phyloP scores from a whole-genome alignment of 2,329 filamentous ascomycete genomes.

The Pseudonectria foliicola region DNA sequence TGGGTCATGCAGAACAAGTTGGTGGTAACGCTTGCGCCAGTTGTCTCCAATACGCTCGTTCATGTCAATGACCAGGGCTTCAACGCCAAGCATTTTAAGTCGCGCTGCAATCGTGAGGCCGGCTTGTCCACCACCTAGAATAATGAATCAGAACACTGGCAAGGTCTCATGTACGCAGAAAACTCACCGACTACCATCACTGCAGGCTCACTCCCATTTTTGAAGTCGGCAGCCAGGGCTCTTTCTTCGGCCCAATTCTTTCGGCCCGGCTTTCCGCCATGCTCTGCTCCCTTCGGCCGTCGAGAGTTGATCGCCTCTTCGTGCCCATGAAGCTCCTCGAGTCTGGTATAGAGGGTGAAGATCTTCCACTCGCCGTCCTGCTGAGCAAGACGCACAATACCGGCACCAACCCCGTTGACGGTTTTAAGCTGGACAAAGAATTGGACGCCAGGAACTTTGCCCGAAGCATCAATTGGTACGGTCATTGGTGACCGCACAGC shows the following conservation, averaged over 20 bases:
- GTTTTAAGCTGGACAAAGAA: constrained; percentile 51
- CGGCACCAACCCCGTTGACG: constrained; percentile 45
- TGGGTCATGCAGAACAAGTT: constrained; percentile 62
- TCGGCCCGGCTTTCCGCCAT: constrained; percentile 42
- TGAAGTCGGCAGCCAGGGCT: constrained; percentile 38
- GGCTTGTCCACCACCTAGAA: constrained; percentile 50
- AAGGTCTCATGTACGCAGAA: fast-evolving
- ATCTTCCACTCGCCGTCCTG: constrained; percentile 48
- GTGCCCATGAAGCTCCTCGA: constrained; percentile 46
- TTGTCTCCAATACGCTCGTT: constrained; percentile 55
- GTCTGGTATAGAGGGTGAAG: constrained; percentile 55
- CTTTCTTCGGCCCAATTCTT: constrained; percentile 56
- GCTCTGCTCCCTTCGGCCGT: constrained; percentile 49
- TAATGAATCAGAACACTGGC: neutral
- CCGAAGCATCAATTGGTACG: constrained; percentile 40
- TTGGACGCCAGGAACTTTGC: constrained; percentile 44
- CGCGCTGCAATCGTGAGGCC: constrained; percentile 52
- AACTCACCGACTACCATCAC: constrained; percentile 55
- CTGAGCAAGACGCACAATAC: constrained; percentile 45
- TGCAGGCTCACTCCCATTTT: constrained; percentile 40
- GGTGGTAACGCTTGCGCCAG: constrained; percentile 56
- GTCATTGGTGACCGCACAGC: constrained; percentile 36
- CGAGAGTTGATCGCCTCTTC: constrained; percentile 41
- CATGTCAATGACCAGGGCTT: constrained; percentile 50
- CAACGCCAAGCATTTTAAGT: constrained; percentile 51